Evolutionary conservation across 441 rosid species (phyloP).

Genomic region (Croton laevigatus): DNA sequence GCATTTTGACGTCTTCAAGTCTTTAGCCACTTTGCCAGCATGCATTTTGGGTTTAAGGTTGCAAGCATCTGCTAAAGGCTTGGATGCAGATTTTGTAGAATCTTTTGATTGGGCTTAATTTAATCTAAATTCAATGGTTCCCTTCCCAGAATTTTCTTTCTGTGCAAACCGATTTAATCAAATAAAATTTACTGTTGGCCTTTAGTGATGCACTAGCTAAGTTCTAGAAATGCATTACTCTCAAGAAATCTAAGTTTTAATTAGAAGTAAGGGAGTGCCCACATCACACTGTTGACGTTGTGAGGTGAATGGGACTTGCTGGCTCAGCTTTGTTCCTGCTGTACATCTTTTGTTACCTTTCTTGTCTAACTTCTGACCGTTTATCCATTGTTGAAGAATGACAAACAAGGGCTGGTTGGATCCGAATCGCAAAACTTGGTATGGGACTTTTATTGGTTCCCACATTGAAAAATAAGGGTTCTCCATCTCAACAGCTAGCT

Average conservation of each 20-base stretch:
- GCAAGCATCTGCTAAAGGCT: neutral
- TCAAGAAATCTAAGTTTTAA: neutral
- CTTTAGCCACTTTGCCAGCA: neutral
- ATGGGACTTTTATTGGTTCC: no score
- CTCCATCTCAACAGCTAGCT: no score
- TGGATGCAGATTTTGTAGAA: neutral
- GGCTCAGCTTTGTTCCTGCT: no score
- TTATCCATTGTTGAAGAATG: no score
- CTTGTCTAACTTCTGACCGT: no score
- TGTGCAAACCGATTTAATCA: neutral
- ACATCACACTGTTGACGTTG: no score
- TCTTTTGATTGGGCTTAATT: neutral
- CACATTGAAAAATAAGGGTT: no score
- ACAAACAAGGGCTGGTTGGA: no score
- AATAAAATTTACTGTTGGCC: neutral
- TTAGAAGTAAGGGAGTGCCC: neutral
- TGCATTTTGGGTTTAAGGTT: neutral
- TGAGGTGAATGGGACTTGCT: no score
- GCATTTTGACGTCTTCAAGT: neutral
- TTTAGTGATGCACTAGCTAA: neutral
- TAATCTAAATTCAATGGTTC: neutral
- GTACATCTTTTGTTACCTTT: no score
- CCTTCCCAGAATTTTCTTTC: neutral
- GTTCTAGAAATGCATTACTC: neutral
- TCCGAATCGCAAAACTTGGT: no score